Evolutionary conservation across 2,329 filamentous ascomycete genomes (phyloP).

Genomic region (Sclerotinia spermophila): DNA sequence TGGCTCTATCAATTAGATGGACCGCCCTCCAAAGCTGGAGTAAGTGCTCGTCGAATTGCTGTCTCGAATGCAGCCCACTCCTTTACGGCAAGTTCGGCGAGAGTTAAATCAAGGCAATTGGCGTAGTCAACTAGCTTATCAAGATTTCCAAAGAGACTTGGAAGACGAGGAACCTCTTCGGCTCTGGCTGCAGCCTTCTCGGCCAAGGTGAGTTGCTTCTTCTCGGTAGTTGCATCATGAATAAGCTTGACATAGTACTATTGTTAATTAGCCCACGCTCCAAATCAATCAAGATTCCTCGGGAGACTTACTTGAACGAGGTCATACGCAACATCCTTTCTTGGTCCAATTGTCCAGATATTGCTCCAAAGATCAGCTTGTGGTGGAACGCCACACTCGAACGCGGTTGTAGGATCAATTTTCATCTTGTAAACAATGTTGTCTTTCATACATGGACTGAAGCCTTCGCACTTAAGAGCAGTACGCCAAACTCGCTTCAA

Average conservation of each 20-base stretch:
- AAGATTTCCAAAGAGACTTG: conserved; percentile 39
- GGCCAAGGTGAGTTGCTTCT: conserved; percentile 41
- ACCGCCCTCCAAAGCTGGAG: conserved; percentile 20
- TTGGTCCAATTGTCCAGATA: conserved; percentile 50
- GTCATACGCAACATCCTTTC: conserved; percentile 48
- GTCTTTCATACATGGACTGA: conserved; percentile 59
- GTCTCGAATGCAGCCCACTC: conserved; percentile 51
- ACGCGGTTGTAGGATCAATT: conserved; percentile 38
- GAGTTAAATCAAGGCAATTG: conserved; percentile 43
- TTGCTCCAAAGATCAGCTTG: conserved; percentile 50
- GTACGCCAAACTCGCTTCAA: conserved; percentile 50
- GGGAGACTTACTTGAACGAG: conserved; percentile 50
- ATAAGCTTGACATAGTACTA: conserved; percentile 57
- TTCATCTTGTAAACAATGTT: conserved; percentile 48
- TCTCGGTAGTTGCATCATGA: conserved; percentile 48
- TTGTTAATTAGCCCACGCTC: conserved; percentile 15
- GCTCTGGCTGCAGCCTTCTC: conserved; percentile 39
- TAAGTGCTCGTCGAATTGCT: conserved; percentile 41
- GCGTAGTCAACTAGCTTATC: conserved; percentile 47
- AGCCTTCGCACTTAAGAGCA: conserved; percentile 56
- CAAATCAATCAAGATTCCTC: not conserved
- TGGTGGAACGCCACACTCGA: conserved; percentile 47
- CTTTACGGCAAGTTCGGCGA: conserved; percentile 44
- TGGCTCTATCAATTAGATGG: not conserved
- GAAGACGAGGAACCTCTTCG: conserved; percentile 4